phyloP scores from a whole-genome alignment of 2,329 filamentous ascomycete species.

The Hypoxylon sp. region DNA sequence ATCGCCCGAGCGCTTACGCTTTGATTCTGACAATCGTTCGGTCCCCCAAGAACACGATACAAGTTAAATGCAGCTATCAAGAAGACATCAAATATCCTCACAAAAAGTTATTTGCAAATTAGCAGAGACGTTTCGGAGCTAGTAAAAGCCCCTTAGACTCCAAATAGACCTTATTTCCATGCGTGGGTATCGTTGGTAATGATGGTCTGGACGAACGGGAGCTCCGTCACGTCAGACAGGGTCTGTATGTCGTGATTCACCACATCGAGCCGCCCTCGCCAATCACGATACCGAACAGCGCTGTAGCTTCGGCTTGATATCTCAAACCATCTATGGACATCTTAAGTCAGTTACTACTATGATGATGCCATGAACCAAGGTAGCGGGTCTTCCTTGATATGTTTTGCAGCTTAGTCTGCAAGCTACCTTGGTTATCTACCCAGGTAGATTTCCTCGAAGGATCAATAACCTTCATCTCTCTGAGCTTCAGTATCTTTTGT shows the following conservation, averaged over 20 bases:
- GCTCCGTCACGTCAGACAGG: slow-evolving; percentile 36
- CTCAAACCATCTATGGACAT: slow-evolving; percentile 17
- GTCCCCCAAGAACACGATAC: not conserved
- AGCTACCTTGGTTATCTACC: slow-evolving; percentile 6
- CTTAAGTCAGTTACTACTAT: slow-evolving; percentile 34
- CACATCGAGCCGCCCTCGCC: slow-evolving; percentile 25
- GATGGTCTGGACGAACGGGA: not conserved
- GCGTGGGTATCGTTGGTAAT: not conserved
- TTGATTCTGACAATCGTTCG: not conserved
- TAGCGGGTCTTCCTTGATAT: not conserved
- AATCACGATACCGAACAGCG: slow-evolving; percentile 30
- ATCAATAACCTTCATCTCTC: not conserved
- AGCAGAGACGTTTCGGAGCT: not conserved
- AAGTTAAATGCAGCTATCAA: not conserved
- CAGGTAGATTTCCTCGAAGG: not conserved
- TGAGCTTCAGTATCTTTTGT: not conserved
- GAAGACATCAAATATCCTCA: not conserved
- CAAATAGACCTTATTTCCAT: not conserved
- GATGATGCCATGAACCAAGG: slow-evolving; percentile 37
- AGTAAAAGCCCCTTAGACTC: not conserved
- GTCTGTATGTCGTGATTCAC: slow-evolving; percentile 42
- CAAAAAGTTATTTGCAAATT: not conserved
- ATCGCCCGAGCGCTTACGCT: not conserved
- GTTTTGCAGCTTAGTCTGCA: slow-evolving; percentile 6
- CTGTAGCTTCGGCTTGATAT: slow-evolving; percentile 21